Base-by-base conservation (phyloP, 2,329 filamentous ascomycete genomes). In the Colletotrichum paranaense region DNA sequence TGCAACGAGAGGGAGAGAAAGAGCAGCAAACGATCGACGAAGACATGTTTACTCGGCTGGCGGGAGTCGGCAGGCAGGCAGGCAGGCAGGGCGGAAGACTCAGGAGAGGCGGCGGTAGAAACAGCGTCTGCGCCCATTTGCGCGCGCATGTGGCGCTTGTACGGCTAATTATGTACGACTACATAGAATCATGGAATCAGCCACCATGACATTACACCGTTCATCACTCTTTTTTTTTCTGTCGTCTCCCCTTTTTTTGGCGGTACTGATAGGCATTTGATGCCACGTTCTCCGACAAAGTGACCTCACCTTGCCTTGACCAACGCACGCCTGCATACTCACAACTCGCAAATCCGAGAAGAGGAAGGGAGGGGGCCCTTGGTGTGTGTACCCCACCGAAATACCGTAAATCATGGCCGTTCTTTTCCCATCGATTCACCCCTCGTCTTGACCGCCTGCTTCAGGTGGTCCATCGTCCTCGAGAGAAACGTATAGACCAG, bases 131-230 rank as follows among this genome's bases (percentile, higher is more conserved):
- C 62, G 53, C 66, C 42, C 42, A 53, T 60, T 60, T 46, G 38
- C 52, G 70, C 66, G 52, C 62, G 52, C 24, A 49, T 60, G 60
- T 55, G 67, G 55, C 70, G 70, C 71, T 71, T 70, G 71, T 73
- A 66, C 67, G 67, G 60, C 71, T 73, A 70, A 66, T 73, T 64
- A 73, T 73, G 71, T 73, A 73, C 67, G 56, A 73, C 67, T 73
- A 73, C 71, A 73, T 71, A 66, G 71, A 70, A 70, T 42, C 55
- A 73, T 70, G 71, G 62, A 73, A 73, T 66, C 71, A 58, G 71
- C 71, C 71, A 62, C 71, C 60, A 66, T 71, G 64, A 72, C 52
- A 68, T 71, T 66, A 30, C 52, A 72, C 49, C 57, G 19, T 53
- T 68, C 14, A 14, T 52, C 35, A 32, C 30, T 4, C 30, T 4